Base-by-base conservation (phyloP, 2,329 filamentous ascomycete genomes). In the Didymella glomerata region DNA sequence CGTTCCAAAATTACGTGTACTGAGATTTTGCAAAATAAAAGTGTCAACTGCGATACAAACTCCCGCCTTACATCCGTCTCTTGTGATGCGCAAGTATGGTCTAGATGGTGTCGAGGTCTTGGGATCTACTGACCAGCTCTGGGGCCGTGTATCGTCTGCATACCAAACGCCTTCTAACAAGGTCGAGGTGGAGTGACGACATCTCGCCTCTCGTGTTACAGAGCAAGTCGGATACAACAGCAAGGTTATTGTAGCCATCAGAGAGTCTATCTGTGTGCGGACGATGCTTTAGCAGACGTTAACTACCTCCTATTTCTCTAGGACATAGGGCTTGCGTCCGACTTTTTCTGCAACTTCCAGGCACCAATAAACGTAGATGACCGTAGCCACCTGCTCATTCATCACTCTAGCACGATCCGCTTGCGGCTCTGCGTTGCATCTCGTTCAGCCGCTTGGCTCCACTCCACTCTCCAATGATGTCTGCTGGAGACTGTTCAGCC, bases 361-460 rank as follows among this genome's bases (percentile, higher is more conserved):
- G 14, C 32, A 36, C 14, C 6, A 36, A 2, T 11, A 14, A 10
- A 32, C 30, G 13, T 4, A 32, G 9, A 16, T 10, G 4, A 30
- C 28, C 9, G 14, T 32, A 32, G 9, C 30, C 32, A 36, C 11
- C 36, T 20, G 8, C n/a, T 20, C 36, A n/a, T 18, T 10, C 18
- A 40, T 24, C 11, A 24, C 38, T 4, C 38, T 41, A 41, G 38
- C 20, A 18, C n/a, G 2, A 24, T 16, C 10, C 20, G 22, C 30
- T 46, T 53, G 50, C 44, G 50, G 30, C 50, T 53, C 50, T 53
- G 41, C 32, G 50, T 36, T 25, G 10, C 8, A 18, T 34, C 25
- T 18, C 4, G 11, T 40, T 20, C 25, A 46, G 41, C 50, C 41
- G 41, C 42, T 25, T 40, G 16, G 41, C 22, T 28, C 41, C 30